Evolutionary conservation across 1,139 yeast genomes (phyloP).

Genomic region (Yamadazyma siamensis): DNA sequence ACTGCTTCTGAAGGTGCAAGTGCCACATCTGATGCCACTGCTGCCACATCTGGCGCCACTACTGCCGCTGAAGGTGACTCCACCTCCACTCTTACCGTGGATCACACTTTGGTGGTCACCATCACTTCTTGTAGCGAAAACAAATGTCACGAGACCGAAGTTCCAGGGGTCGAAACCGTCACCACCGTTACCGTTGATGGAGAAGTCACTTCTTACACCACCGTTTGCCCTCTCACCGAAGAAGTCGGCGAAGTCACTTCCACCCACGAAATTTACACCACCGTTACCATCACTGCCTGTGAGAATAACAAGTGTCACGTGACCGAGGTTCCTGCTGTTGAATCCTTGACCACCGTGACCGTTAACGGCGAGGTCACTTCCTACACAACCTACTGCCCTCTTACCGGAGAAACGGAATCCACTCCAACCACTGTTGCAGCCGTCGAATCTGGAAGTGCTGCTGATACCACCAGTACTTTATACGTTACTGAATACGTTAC

Average conservation of each 20-base stretch:
- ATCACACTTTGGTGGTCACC: slow-evolving; percentile 25
- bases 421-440: slow-evolving; percentile 9
- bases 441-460: too few species aligned
- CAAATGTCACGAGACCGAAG: slow-evolving; percentile 27
- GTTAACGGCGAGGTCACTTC: slow-evolving; percentile 40
- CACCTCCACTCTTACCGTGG: slow-evolving; percentile 13
- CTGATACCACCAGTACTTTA: slow-evolving; percentile 14
- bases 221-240: slow-evolving; percentile 13
- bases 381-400: slow-evolving; percentile 51
- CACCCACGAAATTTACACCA: slow-evolving; percentile 6
- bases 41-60: slow-evolving; percentile 20
- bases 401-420: slow-evolving; percentile 13
- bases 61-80: slow-evolving; percentile 21
- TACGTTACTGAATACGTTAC: slow-evolving; percentile 14
- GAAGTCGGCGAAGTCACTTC: slow-evolving; percentile 10
- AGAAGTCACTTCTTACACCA: slow-evolving; percentile 26
- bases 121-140: slow-evolving; percentile 45
- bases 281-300: slow-evolving; percentile 16
- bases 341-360: slow-evolving; percentile 38
- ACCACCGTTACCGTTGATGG: slow-evolving; percentile 20
- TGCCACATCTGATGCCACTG: slow-evolving; percentile 12
- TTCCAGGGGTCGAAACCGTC: slow-evolving; percentile 22
- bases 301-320: slow-evolving; percentile 15
- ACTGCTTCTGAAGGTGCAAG: slow-evolving; percentile 5
- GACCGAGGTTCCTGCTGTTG: slow-evolving; percentile 20